Base-by-base conservation (phyloP, 305 asterid genomes). In the Solanum hybrid region DNA sequence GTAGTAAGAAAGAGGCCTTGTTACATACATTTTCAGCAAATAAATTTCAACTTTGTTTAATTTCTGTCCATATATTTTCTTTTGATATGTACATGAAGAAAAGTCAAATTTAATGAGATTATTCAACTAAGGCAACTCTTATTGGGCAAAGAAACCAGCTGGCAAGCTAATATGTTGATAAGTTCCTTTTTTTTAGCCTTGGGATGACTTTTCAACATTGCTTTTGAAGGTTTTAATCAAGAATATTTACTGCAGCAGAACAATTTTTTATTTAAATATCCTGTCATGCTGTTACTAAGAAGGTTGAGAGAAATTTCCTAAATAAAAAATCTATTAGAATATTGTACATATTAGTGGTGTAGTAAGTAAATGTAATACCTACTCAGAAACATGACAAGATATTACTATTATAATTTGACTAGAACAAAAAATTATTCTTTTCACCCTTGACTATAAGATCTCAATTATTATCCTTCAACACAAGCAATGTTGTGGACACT, bases 1-100 rank as follows among this genome's bases (percentile, higher is more conserved):
- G 85, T 93, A 73, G 27, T 92, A 90, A 10, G 98, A 94, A 10
- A 94, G 94, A 91, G 89, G 94, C 96, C 96, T 91, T 11, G 98
- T 93, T 6, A 90, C 94, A 34, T 93, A 96, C 97, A 94, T 92
- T 82, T 91, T 87, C 3, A 17, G 40, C 40, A 38, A 46, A 69
- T 4, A 10, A 69, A 16, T 14, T 29, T 4, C 2, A 82, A 17
- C 10, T 46, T 20, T 46, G 2, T 16, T 13, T 4, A 27, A 1
- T 42, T 27, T 80, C 36, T 80, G 24, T 40, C 36, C 1, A 10
- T 12, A 2, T 14, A 27, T 6, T 78, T 36, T 79, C 69, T 80
- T 77, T 77, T 4, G 34, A 40, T 6, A 40, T 80, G 22, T 22
- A n/a, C 1, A 79, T 36, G 20, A 3, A 36, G 29, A 40, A 35